phyloP scores from a whole-genome alignment of 805 yeast species.

The Yarrowia yakushimensis region DNA sequence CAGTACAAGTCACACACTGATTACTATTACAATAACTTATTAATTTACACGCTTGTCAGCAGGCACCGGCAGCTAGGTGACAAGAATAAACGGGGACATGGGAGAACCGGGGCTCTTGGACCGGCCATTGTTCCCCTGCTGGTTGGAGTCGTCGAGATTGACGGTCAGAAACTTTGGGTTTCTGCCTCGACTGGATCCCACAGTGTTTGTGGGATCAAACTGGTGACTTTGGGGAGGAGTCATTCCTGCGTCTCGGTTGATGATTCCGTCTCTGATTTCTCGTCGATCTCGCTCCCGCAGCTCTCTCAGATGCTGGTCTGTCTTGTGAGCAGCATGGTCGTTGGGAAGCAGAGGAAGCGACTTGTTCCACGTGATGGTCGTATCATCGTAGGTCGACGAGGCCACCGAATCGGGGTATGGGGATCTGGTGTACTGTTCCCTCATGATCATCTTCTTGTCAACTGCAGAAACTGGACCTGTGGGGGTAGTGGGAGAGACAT shows the following conservation, averaged over 20 bases:
- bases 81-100: constrained; percentile 11
- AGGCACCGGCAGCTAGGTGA: constrained; percentile 5
- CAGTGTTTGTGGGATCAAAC: not conserved
- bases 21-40: constrained; percentile 3
- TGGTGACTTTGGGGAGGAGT: not conserved
- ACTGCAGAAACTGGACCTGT: not conserved
- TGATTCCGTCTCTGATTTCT: not conserved
- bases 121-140: not conserved
- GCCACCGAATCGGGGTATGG: not conserved
- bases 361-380: not conserved
- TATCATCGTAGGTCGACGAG: not conserved
- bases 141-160: not conserved
- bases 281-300: constrained; percentile 3
- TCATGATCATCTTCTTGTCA: not conserved
- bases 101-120: constrained; percentile 4
- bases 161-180: constrained; percentile 6
- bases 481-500: constrained; percentile 4
- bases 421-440: not conserved
- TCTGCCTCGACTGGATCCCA: not conserved
- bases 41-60: not conserved
- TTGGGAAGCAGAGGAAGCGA: not conserved
- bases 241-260: not conserved
- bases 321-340: constrained; percentile 10
- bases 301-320: not conserved
- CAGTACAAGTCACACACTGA: too few relatives aligned